Conservation (phyloP, 2,329 filamentous ascomycete genomes). For the Microsporum canis region DNA sequence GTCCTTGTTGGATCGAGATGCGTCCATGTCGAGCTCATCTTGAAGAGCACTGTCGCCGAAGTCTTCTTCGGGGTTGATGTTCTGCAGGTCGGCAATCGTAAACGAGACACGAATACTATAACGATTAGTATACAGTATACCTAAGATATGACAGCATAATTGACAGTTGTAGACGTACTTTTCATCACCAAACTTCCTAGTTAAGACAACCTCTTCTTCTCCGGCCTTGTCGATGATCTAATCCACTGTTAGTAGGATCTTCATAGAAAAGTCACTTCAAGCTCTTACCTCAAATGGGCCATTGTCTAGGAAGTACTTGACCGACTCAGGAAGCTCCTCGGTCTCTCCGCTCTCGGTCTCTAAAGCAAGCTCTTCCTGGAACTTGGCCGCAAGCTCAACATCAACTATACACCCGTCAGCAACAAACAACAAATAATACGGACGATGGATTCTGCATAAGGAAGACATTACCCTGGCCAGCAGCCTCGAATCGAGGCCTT, state of each 20-base stretch:
- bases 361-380: constrained; percentile 70
- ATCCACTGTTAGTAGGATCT: not conserved
- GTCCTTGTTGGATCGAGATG: constrained; percentile 45
- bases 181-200: constrained; percentile 74
- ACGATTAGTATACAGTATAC: not conserved
- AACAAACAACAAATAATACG: not conserved
- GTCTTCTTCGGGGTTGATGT: constrained; percentile 49
- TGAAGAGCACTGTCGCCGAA: constrained; percentile 46
- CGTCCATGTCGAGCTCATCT: constrained; percentile 43
- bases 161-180: constrained; percentile 46
- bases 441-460: not conserved
- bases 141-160: not conserved
- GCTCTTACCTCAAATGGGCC: constrained; percentile 60
- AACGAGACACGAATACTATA: constrained; percentile 66
- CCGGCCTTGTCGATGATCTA: constrained; percentile 64
- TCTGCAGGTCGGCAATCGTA: constrained; percentile 71
- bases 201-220: constrained; percentile 76
- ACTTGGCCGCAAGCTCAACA: constrained; percentile 72
- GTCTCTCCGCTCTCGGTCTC: constrained; percentile 70
- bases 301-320: constrained; percentile 82
- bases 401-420: constrained; percentile 41
- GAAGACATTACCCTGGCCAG: constrained; percentile 35
- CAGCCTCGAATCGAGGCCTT: constrained; percentile 30
- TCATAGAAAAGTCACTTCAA: not conserved
- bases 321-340: constrained; percentile 59